Conservation (phyloP, 768 basidiomycete genomes). For the Agrocybe chaxingu region DNA sequence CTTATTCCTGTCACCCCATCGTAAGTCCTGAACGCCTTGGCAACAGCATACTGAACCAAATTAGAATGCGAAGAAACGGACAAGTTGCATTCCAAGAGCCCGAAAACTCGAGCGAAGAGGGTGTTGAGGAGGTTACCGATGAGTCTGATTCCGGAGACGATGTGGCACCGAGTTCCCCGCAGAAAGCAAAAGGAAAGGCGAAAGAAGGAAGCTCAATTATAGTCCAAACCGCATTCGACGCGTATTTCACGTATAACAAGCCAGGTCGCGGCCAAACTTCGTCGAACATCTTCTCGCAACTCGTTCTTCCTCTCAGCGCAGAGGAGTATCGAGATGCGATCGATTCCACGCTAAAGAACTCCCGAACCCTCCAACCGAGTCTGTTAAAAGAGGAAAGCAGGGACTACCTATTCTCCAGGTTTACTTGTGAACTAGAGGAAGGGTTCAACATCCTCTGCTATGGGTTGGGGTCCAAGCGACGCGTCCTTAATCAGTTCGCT, state of each 20-base stretch:
- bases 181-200: slow-evolving; percentile 20
- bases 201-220: slow-evolving; percentile 31
- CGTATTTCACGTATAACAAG: slow-evolving; percentile 71
- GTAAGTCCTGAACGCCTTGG: background rate
- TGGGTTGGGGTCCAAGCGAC: slow-evolving; percentile 87
- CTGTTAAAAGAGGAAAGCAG: slow-evolving; percentile 29
- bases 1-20: no score
- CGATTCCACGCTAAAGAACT: slow-evolving; percentile 22
- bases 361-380: slow-evolving; percentile 29
- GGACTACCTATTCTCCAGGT: slow-evolving; percentile 50
- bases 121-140: slow-evolving; percentile 12
- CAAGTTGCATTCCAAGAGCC: background rate
- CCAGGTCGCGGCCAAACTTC: slow-evolving; percentile 67
- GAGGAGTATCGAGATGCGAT: slow-evolving; percentile 57
- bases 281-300: slow-evolving; percentile 72
- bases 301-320: slow-evolving; percentile 66
- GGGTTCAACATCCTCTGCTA: slow-evolving; percentile 90
- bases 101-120: slow-evolving; percentile 13
- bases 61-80: background rate
- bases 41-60: no score
- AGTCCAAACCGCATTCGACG: slow-evolving; percentile 74
- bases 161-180: slow-evolving; percentile 8
- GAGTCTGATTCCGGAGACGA: slow-evolving; percentile 16
- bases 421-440: slow-evolving; percentile 66
- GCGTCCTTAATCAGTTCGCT: slow-evolving; percentile 73